Percentiles rank a stretch among this genome's conserved stretches.
Conservation (phyloP, 768 basidiomycete species). For the Mycena belliarum region DNA sequence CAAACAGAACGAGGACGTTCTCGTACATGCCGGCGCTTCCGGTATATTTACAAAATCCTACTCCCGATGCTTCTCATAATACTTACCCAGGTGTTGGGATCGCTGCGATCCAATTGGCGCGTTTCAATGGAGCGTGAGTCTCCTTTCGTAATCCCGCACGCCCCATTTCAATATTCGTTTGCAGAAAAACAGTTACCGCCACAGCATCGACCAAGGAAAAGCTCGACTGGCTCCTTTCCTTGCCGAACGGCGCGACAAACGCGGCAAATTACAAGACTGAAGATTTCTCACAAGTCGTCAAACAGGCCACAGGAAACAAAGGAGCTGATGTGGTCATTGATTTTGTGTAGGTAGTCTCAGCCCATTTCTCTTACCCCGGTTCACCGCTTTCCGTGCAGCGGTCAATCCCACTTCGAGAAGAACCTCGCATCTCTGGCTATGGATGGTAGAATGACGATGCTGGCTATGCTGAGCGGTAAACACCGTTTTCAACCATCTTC, state of each 20-base stretch:
- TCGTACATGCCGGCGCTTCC: constrained; percentile 90
- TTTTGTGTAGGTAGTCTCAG: constrained; percentile 47
- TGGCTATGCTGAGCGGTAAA: constrained; percentile 68
- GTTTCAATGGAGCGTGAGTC: constrained; percentile 70
- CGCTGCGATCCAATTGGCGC: constrained; percentile 85
- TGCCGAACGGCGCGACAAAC: constrained; percentile 72
- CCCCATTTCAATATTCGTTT: constrained; percentile 11
- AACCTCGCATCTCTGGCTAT: constrained; percentile 70
- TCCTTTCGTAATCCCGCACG: constrained; percentile 4
- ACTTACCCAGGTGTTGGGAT: constrained; percentile 68
- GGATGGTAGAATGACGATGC: constrained; percentile 75
- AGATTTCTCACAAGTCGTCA: constrained; percentile 75
- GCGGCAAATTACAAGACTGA: constrained; percentile 83
- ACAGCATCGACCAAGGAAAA: constrained; percentile 88
- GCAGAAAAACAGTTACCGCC: constrained; percentile 70
- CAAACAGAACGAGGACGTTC: constrained; percentile 68
- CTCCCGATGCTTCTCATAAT: neutral
- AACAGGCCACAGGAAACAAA: constrained; percentile 62
- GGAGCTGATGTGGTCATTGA: constrained; percentile 88
- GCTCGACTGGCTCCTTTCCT: constrained; percentile 68
- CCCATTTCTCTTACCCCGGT: neutral
- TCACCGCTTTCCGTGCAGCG: constrained; percentile 26
- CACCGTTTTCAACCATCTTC: neutral
- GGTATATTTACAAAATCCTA: constrained; percentile 29
- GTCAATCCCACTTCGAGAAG: constrained; percentile 69